These are phyloP conservation scores for Pichia sp. DNA, from an alignment of 1,139 yeast genomes.

Conservation along the genomic window DNA sequence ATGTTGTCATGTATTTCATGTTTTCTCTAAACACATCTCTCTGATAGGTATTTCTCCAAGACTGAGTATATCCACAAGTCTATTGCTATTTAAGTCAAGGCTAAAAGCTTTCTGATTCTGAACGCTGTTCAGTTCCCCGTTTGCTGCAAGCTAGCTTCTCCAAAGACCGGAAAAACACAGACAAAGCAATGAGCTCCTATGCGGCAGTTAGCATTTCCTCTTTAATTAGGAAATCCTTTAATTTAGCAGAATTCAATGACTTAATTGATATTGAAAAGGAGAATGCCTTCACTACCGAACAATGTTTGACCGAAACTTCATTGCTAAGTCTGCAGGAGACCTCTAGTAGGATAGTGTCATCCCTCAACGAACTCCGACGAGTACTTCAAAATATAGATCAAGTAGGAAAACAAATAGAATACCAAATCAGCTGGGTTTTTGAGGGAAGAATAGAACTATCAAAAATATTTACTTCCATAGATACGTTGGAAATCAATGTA, in stretches of 20 bases:
- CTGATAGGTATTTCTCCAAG: not conserved
- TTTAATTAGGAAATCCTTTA: not conserved
- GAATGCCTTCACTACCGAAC: not conserved
- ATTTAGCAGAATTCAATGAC: not conserved
- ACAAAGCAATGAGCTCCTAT: not conserved
- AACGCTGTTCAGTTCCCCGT: not conserved
- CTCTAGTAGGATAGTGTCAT: not conserved
- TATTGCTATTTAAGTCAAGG: not conserved
- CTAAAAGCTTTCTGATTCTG: not conserved
- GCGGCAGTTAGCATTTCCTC: not conserved
- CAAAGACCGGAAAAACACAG: slow-evolving; percentile 31
- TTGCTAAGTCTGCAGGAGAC: not conserved
- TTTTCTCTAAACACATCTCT: not conserved
- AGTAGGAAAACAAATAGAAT: slow-evolving; percentile 2
- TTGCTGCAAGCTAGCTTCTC: not conserved
- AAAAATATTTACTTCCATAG: slow-evolving; percentile 38
- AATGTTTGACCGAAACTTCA: not conserved
- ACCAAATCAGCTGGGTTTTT: slow-evolving; percentile 37
- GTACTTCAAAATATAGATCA: slow-evolving; percentile 5
- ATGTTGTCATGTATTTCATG: not conserved
- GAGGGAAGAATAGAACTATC: slow-evolving; percentile 45
- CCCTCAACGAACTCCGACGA: slow-evolving; percentile 1
- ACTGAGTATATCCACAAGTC: not conserved
- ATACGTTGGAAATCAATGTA: slow-evolving; percentile 19
- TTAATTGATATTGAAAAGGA: not conserved